Percentiles rank a stretch among this genome's conserved stretches.
These are phyloP conservation scores for Yarrowia galli DNA, from an alignment of 1,139 yeast genomes.

Conservation along the genomic window DNA sequence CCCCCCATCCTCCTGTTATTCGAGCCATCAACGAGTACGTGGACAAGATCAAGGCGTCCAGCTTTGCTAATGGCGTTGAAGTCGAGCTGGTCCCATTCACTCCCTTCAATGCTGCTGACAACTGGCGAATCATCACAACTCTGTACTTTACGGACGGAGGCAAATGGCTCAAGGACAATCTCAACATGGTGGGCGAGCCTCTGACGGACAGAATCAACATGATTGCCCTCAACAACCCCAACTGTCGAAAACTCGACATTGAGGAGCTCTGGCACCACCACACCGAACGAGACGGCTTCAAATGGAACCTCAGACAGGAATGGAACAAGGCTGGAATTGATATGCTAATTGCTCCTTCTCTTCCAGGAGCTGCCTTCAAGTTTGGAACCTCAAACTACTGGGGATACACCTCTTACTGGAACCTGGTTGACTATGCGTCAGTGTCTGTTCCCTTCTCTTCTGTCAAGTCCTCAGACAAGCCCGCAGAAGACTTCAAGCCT, in stretches of 20 bases:
- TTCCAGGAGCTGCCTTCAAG: slow-evolving; percentile 75
- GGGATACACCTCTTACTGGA: slow-evolving; percentile 65
- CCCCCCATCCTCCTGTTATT: slow-evolving; percentile 60
- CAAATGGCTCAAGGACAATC: slow-evolving; percentile 49
- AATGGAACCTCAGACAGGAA: slow-evolving; percentile 49
- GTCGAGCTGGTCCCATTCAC: slow-evolving; percentile 23
- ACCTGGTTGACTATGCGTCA: slow-evolving; percentile 29
- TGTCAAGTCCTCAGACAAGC: slow-evolving; percentile 14
- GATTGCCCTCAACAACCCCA: slow-evolving; percentile 44
- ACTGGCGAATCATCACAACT: slow-evolving; percentile 52
- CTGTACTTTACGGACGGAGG: slow-evolving; percentile 62
- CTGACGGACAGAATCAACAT: slow-evolving; percentile 47
- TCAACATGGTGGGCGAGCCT: slow-evolving; percentile 59
- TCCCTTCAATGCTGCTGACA: slow-evolving; percentile 49
- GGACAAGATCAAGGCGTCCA: slow-evolving; percentile 46
- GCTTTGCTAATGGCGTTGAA: background rate
- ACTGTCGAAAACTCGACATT: slow-evolving; percentile 44
- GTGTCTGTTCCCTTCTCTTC: slow-evolving; percentile 15
- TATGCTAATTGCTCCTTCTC: slow-evolving; percentile 71
- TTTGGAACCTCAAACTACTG: slow-evolving; percentile 71
- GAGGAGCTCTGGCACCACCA: slow-evolving; percentile 53
- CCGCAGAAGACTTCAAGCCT: slow-evolving; percentile 9
- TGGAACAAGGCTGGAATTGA: slow-evolving; percentile 66
- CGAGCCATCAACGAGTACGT: slow-evolving; percentile 53
- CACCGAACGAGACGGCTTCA: slow-evolving; percentile 48